Base-by-base conservation (phyloP, 2,329 filamentous ascomycete genomes). In the Verticillium nubilum region DNA sequence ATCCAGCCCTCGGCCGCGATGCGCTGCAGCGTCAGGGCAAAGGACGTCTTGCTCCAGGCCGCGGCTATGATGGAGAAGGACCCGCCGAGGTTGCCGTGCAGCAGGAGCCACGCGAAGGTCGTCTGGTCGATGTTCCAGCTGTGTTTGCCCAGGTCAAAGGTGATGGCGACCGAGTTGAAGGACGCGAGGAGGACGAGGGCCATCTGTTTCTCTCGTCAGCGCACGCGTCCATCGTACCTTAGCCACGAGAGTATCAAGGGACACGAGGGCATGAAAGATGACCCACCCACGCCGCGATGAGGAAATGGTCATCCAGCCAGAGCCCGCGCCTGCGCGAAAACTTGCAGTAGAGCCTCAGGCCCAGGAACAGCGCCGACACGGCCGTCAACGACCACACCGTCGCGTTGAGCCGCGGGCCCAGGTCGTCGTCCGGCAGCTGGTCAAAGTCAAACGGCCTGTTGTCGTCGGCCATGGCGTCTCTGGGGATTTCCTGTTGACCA, bases 21-120 rank as follows among this genome's bases (percentile, higher is more conserved):
- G 35, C 70, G 70, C 37, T 71, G 62, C 19, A 72, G 61, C 28
- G 67, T 69, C 52, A 69, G 37, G 29, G 67, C 66, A 54, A 72
- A 69, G 1, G 69, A 69, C 1, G 67, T 69, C 60, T 72, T 72
- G 61, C 67, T 67, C 63, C 62, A 67, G 3, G 65, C 61, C 26
- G 66, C 66, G 4, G 66, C 68, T 26, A 66, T 52, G 31, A 68
- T 61, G 19, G 66, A 67, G 17, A 62, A 58, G 7, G 63, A 61
- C 7, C 60, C 63, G 62, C 52, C 6, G n/a, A 66, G 54, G 58
- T 64, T 64, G 58, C 60, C 60, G 17, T 65, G 47, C 19, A 62
- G 63, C 10, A 62, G 54, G 4, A 63, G 59, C 58, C 59, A 61
- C 15, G 59, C 56, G 52, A 59, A 56, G 33, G 62, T 61, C 13